These are phyloP conservation scores for Hortiboletus campestris DNA, from an alignment of 768 basidiomycete genomes.

Conservation along the genomic window DNA sequence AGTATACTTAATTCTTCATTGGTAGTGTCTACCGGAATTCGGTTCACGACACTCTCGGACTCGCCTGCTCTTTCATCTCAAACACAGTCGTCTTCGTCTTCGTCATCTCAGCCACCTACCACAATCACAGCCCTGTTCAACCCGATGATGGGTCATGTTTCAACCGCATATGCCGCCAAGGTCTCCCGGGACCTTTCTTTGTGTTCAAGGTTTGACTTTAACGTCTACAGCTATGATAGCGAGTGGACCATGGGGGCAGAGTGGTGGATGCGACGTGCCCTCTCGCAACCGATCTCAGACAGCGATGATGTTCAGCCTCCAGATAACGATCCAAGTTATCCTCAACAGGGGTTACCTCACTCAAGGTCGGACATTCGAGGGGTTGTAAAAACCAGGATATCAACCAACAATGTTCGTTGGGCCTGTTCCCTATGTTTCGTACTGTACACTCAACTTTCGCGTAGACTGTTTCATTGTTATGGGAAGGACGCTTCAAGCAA, in stretches of 20 bases:
- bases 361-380: constrained; percentile 53
- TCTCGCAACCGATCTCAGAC: constrained; percentile 26
- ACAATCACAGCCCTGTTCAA: constrained; percentile 94
- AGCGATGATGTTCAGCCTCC: constrained; percentile 1
- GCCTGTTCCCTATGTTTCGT: neutral
- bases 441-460: neutral
- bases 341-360: constrained; percentile 6
- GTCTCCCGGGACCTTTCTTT: constrained; percentile 82
- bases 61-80: constrained; percentile 66
- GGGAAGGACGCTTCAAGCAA: constrained; percentile 90
- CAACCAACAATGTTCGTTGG: constrained; percentile 77
- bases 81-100: constrained; percentile 41
- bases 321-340: constrained; percentile 4
- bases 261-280: constrained; percentile 83
- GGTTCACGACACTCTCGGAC: constrained; percentile 92
- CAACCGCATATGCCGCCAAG: constrained; percentile 86
- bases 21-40: constrained; percentile 85
- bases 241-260: constrained; percentile 95
- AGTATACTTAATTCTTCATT: constrained; percentile 3
- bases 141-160: constrained; percentile 93
- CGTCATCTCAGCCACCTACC: constrained; percentile 75
- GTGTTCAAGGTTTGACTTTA: constrained; percentile 92
- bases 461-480: constrained; percentile 86
- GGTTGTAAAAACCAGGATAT: constrained; percentile 86
- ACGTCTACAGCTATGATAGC: constrained; percentile 94